Evolutionary conservation across 2,329 filamentous ascomycete genomes (phyloP), one percentile per base, ranked within the genome.

Genomic region (Amauroascus verrucosus): DNA sequence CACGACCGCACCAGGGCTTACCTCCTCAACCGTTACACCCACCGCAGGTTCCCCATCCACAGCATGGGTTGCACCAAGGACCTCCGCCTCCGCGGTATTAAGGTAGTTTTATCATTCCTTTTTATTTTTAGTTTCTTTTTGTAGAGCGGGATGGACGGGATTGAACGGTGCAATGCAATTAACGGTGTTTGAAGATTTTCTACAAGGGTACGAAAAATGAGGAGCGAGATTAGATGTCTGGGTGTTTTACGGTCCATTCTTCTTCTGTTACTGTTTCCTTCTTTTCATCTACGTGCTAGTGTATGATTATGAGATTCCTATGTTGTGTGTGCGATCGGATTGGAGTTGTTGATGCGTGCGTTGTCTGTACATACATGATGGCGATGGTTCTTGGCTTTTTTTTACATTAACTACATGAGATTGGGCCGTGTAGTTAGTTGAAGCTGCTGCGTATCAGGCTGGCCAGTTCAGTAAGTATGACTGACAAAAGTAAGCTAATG

Each of bases 1-100:
- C 52, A 6, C 40, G 40, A 35, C 52, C 49, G 33, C 55, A 54
- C 24, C 55, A 54, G 18, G 28, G 22, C n/a, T 40, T 48, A 33
- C 35, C 40, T 16, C 44, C 24, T 6, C 51, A 53, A 20, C 16
- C 44, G 2, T 30, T 44, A 3, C 52, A 53, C 22, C 54, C 50
- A 26, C 44, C 43, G 20, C 54, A 44, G 38, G n/a, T 6, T 35
- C 28, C 40, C 11, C 49, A 35, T 18, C 13, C 20, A 14, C 40
- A 24, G 20, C 30, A 46, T 38, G 46, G 46, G 33, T 38, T 48
- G 18, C 46, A 48, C 18, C 46, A 48, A 7, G 46, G 46, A 13
- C 54, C 40, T 9, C 52, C 41, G 9, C 40, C 40, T 20, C 40
- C 44, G 18, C 28, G 49, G n/a, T 52, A 45, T 28, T 52, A 22